A percentile compares a stretch with the other conserved stretches of the same genome.
Evolutionary conservation across 192 early-diverging fungal species (phyloP).

Genomic region (Diversispora epigaea): DNA sequence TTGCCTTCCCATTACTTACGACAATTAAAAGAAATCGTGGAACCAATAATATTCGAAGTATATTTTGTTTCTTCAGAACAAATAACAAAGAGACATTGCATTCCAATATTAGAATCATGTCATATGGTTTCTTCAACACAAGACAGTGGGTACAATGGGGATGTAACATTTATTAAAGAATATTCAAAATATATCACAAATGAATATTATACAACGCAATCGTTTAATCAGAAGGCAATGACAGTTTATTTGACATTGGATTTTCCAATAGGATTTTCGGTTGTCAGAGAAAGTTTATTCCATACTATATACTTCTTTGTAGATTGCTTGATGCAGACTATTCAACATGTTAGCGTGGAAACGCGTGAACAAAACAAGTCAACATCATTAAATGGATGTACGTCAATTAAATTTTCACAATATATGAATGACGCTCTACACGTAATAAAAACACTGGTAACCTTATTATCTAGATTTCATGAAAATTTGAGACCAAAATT

Average conservation of each 20-base stretch:
- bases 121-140: not conserved
- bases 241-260: constrained; percentile 39
- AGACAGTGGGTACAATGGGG: not conserved
- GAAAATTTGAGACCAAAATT: constrained; percentile 17
- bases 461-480: constrained; percentile 35
- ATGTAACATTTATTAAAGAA: constrained; percentile 16
- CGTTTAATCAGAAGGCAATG: constrained; percentile 36
- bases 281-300: constrained; percentile 11
- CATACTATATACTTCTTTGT: constrained; percentile 33
- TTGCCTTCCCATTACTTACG: constrained; percentile 18
- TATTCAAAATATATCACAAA: constrained; percentile 25
- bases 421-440: constrained; percentile 40
- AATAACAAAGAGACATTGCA: constrained; percentile 38
- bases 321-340: constrained; percentile 11
- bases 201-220: not conserved
- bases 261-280: constrained; percentile 36
- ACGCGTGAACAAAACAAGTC: not conserved
- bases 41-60: constrained; percentile 33
- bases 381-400: not conserved
- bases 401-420: constrained; percentile 26
- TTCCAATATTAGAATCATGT: constrained; percentile 35
- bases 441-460: constrained; percentile 40
- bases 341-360: not conserved
- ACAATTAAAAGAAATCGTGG: constrained; percentile 34
- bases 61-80: constrained; percentile 41